phyloP scores from a whole-genome alignment of 441 rosid species.

The Populus hybrid region DNA sequence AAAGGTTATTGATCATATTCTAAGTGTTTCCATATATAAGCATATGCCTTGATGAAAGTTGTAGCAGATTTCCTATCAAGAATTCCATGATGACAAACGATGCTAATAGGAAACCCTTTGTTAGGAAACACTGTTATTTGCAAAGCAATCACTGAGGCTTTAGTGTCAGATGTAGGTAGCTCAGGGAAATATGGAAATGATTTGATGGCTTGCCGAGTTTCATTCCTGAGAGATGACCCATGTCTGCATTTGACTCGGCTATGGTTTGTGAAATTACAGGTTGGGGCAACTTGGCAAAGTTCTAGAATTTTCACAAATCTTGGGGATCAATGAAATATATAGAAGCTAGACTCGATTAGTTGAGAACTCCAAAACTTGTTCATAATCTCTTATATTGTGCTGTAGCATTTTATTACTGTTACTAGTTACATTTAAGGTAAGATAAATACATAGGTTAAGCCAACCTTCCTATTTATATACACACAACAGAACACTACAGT shows the following conservation, averaged over 20 bases:
- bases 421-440: too few species aligned
- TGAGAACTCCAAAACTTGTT: too few species aligned
- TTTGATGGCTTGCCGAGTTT: neutral
- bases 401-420: too few species aligned
- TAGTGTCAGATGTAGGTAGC: neutral
- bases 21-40: neutral
- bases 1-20: neutral
- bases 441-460: too few species aligned
- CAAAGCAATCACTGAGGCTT: neutral
- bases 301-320: too few species aligned
- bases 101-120: neutral
- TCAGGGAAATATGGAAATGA: neutral
- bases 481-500: too few species aligned
- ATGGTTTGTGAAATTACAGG: neutral
- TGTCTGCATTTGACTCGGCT: neutral
- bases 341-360: too few species aligned
- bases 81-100: neutral
- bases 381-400: too few species aligned
- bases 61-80: neutral
- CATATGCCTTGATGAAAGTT: neutral
- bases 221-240: neutral
- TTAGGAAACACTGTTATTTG: neutral
- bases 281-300: too few species aligned
- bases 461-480: too few species aligned
- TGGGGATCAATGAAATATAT: too few species aligned